These are phyloP conservation scores for Phytophthora nicotianae DNA, from an alignment of 352 stramenopile species.

Conservation along the genomic window DNA sequence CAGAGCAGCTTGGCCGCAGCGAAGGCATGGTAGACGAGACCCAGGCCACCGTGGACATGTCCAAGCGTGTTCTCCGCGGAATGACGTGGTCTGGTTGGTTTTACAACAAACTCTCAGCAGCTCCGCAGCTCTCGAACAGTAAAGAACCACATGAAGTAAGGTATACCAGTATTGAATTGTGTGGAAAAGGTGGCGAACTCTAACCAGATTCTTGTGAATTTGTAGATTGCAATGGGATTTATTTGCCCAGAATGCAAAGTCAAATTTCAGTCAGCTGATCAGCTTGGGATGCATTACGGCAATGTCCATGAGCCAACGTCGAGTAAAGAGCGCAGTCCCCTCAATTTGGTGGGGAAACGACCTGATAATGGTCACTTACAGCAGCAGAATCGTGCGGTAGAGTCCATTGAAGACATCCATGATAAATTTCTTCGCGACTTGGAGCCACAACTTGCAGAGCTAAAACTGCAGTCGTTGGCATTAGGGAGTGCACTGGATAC, in stretches of 20 bases:
- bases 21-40: conserved; percentile 64
- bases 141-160: conserved; percentile 12
- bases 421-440: conserved; percentile 57
- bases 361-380: conserved; percentile 1
- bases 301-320: conserved; percentile 43
- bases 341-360: not conserved
- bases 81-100: conserved; percentile 88
- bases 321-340: not conserved
- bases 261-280: conserved; percentile 55
- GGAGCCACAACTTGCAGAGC: conserved; percentile 60
- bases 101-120: conserved; percentile 66
- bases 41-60: conserved; percentile 60
- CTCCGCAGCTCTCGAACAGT: conserved; percentile 27
- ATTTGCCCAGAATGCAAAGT: conserved; percentile 86
- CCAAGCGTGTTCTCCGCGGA: conserved; percentile 61
- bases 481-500: conserved; percentile 62
- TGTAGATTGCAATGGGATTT: conserved; percentile 82
- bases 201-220: conserved; percentile 3
- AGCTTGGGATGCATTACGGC: conserved; percentile 64
- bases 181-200: not conserved
- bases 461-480: conserved; percentile 71
- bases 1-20: conserved; percentile 63
- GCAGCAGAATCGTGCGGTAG: conserved; percentile 6
- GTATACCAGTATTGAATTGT: not conserved
- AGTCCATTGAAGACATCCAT: conserved; percentile 34